Conservation (phyloP, 2,329 filamentous ascomycete species). For the Chrysoporthe puriensis region DNA sequence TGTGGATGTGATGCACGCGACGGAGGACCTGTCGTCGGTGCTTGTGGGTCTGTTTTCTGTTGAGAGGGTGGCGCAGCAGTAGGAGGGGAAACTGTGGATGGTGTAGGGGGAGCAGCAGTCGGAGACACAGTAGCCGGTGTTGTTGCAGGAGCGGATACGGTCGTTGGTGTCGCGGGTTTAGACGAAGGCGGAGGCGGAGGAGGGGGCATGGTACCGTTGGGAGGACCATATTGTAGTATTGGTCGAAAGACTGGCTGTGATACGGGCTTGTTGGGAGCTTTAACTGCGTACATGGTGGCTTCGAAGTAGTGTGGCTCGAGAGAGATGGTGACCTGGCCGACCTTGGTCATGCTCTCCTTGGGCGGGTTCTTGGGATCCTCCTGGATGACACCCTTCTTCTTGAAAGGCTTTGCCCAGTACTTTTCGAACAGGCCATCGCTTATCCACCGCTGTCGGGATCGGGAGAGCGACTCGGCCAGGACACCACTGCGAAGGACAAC, state of each 20-base stretch:
- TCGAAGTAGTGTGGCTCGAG: slow-evolving; percentile 82
- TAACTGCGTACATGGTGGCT: slow-evolving; percentile 73
- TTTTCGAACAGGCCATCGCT: slow-evolving; percentile 74
- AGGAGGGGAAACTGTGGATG: slow-evolving; percentile 24
- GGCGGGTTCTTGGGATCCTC: slow-evolving; percentile 69
- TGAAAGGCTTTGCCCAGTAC: slow-evolving; percentile 76
- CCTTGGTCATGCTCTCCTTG: slow-evolving; percentile 72
- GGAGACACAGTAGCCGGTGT: slow-evolving; percentile 31
- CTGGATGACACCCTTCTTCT: slow-evolving; percentile 66
- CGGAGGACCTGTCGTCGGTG: slow-evolving; percentile 28
- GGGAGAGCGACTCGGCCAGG: slow-evolving; percentile 70
- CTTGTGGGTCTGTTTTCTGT: slow-evolving; percentile 16
- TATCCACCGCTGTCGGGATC: slow-evolving; percentile 76
- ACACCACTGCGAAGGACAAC: slow-evolving; percentile 61
- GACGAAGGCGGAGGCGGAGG: slow-evolving; percentile 43
- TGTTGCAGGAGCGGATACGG: slow-evolving; percentile 32
- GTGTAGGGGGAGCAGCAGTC: slow-evolving; percentile 28
- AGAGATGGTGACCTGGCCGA: slow-evolving; percentile 73
- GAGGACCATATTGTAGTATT: slow-evolving; percentile 68
- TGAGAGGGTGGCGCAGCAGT: background rate
- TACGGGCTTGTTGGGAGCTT: slow-evolving; percentile 60
- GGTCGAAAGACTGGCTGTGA: slow-evolving; percentile 52
- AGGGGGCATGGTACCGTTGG: slow-evolving; percentile 64
- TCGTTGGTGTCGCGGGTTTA: slow-evolving; percentile 34
- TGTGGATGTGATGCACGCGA: slow-evolving; percentile 28